phyloP scores from a whole-genome alignment of 495 filamentous ascomycete species.

The Cercophora newfieldiana region DNA sequence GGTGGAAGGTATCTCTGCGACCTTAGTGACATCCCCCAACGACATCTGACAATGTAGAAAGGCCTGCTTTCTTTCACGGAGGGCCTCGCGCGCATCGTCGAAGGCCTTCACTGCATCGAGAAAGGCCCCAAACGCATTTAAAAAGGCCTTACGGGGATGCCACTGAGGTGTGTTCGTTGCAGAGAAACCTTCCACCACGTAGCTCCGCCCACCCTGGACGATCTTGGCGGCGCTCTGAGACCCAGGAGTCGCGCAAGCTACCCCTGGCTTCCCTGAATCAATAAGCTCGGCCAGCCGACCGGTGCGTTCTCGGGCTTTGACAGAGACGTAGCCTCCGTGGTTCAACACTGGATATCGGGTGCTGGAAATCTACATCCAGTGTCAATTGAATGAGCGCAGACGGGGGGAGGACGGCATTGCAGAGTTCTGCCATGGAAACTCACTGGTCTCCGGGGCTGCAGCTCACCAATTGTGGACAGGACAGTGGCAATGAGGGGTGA shows the following conservation, averaged over 20 bases:
- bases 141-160: background rate
- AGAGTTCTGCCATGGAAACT: background rate
- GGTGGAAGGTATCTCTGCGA: no score
- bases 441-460: slow-evolving; percentile 9
- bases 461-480: slow-evolving; percentile 1
- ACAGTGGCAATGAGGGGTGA: slow-evolving; percentile 9
- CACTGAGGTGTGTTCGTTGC: background rate
- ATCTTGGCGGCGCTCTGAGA: slow-evolving; percentile 15
- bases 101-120: no score
- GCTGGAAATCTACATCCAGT: background rate
- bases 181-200: background rate
- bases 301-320: background rate
- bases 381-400: background rate
- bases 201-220: background rate
- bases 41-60: no score
- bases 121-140: no score
- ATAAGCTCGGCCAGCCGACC: background rate
- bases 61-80: no score
- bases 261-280: slow-evolving; percentile 13
- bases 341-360: background rate
- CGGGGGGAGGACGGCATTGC: background rate
- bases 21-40: no score
- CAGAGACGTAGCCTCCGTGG: background rate
- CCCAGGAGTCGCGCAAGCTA: slow-evolving; percentile 12
- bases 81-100: no score